phyloP scores from a whole-genome alignment of 352 stramenopile genomes.

The Paralagenidium karlingii region DNA sequence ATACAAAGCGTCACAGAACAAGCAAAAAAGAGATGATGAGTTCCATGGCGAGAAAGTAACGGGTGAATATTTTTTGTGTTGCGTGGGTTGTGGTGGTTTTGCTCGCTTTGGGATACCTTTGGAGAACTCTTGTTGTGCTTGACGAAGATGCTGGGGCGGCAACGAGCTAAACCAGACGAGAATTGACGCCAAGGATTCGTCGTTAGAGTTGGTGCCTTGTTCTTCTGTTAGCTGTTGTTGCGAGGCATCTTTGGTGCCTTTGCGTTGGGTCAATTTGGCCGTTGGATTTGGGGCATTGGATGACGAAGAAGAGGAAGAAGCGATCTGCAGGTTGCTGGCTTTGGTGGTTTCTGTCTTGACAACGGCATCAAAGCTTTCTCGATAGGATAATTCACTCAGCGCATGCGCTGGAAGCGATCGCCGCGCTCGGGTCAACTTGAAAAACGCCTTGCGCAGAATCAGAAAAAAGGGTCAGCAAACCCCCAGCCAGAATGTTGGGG shows the following conservation, averaged over 20 bases:
- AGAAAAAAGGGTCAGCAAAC: background rate
- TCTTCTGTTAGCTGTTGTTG: conserved; percentile 2
- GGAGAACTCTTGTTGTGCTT: conserved; percentile 44
- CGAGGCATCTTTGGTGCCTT: background rate
- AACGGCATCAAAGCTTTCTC: conserved; percentile 32
- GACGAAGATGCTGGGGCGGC: conserved; percentile 40
- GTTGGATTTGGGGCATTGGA: too few species aligned
- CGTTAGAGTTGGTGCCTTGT: conserved; percentile 1
- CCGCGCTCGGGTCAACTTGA: conserved; percentile 55
- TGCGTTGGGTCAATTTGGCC: background rate
- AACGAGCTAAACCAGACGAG: conserved; percentile 70
- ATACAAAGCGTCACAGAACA: too few species aligned
- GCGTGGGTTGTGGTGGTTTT: too few species aligned
- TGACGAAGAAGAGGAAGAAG: too few species aligned
- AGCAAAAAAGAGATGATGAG: too few species aligned
- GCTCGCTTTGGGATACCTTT: too few species aligned
- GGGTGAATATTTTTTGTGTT: too few species aligned
- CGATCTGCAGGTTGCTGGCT: too few species aligned
- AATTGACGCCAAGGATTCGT: background rate
- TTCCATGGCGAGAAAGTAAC: too few species aligned
- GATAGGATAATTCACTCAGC: conserved; percentile 47
- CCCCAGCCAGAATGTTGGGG: background rate
- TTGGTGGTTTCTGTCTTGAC: conserved; percentile 5
- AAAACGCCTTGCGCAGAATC: conserved; percentile 14
- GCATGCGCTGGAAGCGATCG: conserved; percentile 29